phyloP scores from a whole-genome alignment of 139 green algal species.

The Zygnema circumcarinatum region DNA sequence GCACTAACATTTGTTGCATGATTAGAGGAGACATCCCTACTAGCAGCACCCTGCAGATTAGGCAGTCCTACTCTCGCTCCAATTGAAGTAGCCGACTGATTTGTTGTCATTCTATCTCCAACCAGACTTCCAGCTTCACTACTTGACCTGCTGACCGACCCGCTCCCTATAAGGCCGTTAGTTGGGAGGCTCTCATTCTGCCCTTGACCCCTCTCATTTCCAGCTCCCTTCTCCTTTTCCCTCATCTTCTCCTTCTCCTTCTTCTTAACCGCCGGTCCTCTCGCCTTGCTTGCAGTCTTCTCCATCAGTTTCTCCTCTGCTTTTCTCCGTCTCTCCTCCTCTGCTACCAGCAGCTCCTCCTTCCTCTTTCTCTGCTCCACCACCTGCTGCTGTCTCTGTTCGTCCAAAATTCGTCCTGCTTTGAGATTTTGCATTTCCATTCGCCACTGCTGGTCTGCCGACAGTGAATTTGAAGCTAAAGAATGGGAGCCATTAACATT shows the following conservation, averaged over 20 bases:
- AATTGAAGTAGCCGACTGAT: too few relatives aligned
- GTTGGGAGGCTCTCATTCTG: background rate
- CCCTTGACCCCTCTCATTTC: background rate
- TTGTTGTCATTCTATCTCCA: too few relatives aligned
- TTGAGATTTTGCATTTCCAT: background rate
- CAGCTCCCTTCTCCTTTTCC: background rate
- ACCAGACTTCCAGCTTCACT: background rate
- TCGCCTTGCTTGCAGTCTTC: constrained; percentile 23
- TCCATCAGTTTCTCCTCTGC: constrained; percentile 23
- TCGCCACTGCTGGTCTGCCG: background rate
- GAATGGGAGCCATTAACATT: too few relatives aligned
- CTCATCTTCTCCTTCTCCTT: background rate
- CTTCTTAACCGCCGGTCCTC: background rate
- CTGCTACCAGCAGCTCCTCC: background rate
- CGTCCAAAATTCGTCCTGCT: background rate
- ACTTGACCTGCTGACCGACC: background rate
- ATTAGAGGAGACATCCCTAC: too few relatives aligned
- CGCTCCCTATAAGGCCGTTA: background rate
- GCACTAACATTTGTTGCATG: too few relatives aligned
- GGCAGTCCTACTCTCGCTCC: too few relatives aligned
- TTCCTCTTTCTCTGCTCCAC: constrained; percentile 3
- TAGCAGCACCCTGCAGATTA: too few relatives aligned
- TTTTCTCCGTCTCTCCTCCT: background rate
- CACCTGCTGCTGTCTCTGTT: constrained; percentile 13
- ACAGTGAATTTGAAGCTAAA: background rate